Evolutionary conservation across 2,329 filamentous ascomycete species (phyloP), one percentile per base, ranked within the genome.

Genomic region (Talaromyces islandicus): DNA sequence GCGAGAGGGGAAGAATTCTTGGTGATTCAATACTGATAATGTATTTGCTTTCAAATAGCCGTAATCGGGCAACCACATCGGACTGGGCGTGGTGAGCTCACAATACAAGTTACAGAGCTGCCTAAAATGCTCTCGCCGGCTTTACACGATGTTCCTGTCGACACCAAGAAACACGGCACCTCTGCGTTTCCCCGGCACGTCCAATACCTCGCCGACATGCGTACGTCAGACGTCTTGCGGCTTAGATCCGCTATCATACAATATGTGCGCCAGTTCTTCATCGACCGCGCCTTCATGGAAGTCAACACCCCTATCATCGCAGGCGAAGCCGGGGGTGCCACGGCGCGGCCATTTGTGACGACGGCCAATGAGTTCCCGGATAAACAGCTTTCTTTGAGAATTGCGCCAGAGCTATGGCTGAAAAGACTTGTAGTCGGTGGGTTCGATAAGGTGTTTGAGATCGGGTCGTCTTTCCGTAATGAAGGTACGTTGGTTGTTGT

Each of bases 371-470:
- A 92, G 69, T 88, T 96, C 62, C 80, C 85, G 2, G 83, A 88
- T 46, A 87, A 85, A 61, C 81, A 86, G 58, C 78, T 99, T 38
- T 85, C 89, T 24, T 81, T 99, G 35, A 85, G 94, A 54, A 93
- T 99, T 67, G 94, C 94, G 3, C 94, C 94, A 0, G 94, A 99
- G 75, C 79, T 99, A 38, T 97, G 92, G 88, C 83, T 99, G 48
- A 99, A 99, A 78, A 85, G 94, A 9, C 80, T 99, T 52, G 86
- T 97, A 1, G 84, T 97, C 19, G 93, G 92, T 55, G 93, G 92
- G 2, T 86, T 97, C 63, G 89, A 95, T 67, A 87, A 83, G 63
- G 86, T 99, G 27, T 99, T 95, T 70, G 94, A 99, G 75, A 92
- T 99, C 64, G 94, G 94, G 0, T 88, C 91, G 3, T 87, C 87